These are phyloP conservation scores for Penicillium soppii DNA, from an alignment of 495 filamentous ascomycete genomes.

Conservation along the genomic window DNA sequence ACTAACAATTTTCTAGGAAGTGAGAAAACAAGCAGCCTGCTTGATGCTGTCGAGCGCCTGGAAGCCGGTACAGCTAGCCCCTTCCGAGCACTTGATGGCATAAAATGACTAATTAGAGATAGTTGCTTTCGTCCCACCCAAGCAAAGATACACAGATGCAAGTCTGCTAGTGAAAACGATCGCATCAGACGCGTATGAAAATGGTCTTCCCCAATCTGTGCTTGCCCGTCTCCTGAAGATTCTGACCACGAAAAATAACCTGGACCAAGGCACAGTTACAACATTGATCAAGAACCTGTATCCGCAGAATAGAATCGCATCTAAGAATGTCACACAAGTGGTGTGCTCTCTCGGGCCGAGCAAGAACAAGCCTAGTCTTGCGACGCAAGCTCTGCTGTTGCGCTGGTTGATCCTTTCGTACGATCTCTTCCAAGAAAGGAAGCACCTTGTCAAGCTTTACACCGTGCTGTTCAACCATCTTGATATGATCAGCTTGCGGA, in stretches of 20 bases:
- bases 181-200: slow-evolving; percentile 57
- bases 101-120: slow-evolving; percentile 7
- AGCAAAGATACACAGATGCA: slow-evolving; percentile 45
- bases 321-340: slow-evolving; percentile 62
- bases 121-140: slow-evolving; percentile 43
- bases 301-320: slow-evolving; percentile 61
- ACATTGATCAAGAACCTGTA: slow-evolving; percentile 73
- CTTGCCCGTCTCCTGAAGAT: slow-evolving; percentile 66
- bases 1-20: slow-evolving; percentile 10
- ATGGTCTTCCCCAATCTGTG: slow-evolving; percentile 60
- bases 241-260: slow-evolving; percentile 60
- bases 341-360: slow-evolving; percentile 77
- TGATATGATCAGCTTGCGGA: slow-evolving; percentile 65
- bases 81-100: not conserved
- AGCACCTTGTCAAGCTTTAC: slow-evolving; percentile 68
- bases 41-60: slow-evolving; percentile 41
- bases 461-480: slow-evolving; percentile 79
- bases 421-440: slow-evolving; percentile 65
- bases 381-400: slow-evolving; percentile 66
- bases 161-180: slow-evolving; percentile 39
- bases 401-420: slow-evolving; percentile 82
- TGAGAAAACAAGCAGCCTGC: slow-evolving; percentile 24
- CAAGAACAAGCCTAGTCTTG: slow-evolving; percentile 70
- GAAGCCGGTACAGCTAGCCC: slow-evolving; percentile 37
- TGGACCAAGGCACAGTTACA: slow-evolving; percentile 72